phyloP scores from a whole-genome alignment of 2,329 filamentous ascomycete species.

The Hypoxylon sp. region DNA sequence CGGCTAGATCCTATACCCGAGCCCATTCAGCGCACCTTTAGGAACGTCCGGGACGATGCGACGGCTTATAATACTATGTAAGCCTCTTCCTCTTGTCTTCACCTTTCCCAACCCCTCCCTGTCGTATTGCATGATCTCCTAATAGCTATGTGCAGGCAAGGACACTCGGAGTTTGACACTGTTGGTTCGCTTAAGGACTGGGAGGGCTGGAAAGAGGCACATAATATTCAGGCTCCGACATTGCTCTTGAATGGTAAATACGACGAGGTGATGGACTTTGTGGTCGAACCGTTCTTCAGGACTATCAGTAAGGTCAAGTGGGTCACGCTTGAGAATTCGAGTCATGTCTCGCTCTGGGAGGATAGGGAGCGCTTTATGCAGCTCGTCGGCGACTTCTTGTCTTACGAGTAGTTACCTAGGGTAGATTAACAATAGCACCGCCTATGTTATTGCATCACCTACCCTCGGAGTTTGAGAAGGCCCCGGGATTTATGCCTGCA shows the following conservation, averaged over 20 bases:
- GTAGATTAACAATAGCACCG: no score
- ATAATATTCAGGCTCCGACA: constrained; percentile 41
- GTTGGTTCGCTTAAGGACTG: constrained; percentile 45
- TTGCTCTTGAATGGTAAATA: constrained; percentile 41
- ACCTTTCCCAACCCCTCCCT: not conserved
- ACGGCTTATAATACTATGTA: constrained; percentile 48
- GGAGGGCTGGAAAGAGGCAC: constrained; percentile 46
- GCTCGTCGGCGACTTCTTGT: constrained; percentile 42
- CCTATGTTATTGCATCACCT: no score
- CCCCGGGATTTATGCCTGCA: no score
- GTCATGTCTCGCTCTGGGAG: constrained; percentile 47
- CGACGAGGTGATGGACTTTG: constrained; percentile 48
- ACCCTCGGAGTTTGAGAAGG: no score
- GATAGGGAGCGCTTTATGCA: constrained; percentile 46
- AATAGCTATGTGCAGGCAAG: constrained; percentile 44
- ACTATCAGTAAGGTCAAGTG: constrained; percentile 47
- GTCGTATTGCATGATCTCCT: not conserved
- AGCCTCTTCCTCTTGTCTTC: not conserved
- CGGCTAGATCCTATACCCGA: constrained; percentile 44
- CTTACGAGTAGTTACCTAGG: constrained; percentile 6
- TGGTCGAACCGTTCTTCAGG: constrained; percentile 47
- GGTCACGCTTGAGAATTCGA: constrained; percentile 47
- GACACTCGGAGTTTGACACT: constrained; percentile 48
- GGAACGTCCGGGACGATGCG: constrained; percentile 43
- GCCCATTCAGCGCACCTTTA: constrained; percentile 36